phyloP scores from a whole-genome alignment of 2,329 filamentous ascomycete genomes.

The Nakataea oryzae region DNA sequence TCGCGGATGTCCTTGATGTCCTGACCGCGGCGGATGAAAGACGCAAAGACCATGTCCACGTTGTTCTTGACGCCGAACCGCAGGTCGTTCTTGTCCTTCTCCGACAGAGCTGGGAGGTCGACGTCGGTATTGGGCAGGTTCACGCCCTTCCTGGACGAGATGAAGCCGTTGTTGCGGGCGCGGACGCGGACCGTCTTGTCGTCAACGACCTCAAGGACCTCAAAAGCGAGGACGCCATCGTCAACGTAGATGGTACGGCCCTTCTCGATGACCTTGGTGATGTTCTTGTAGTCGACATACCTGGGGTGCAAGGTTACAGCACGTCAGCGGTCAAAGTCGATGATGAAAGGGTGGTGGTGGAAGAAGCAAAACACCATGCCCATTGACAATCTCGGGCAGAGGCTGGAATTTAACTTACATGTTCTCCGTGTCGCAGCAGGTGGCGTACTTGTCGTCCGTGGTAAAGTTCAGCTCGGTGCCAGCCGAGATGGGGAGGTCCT shows the following conservation, averaged over 20 bases:
- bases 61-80: slow-evolving; percentile 96
- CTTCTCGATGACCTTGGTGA: slow-evolving; percentile 89
- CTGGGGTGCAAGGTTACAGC: slow-evolving; percentile 26
- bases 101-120: slow-evolving; percentile 90
- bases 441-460: slow-evolving; percentile 87
- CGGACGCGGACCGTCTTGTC: slow-evolving; percentile 79
- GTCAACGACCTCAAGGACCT: slow-evolving; percentile 80
- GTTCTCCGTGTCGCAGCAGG: slow-evolving; percentile 76
- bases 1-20: slow-evolving; percentile 90
- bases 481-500: slow-evolving; percentile 69
- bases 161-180: slow-evolving; percentile 95
- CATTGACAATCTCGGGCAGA: not conserved
- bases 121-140: slow-evolving; percentile 98
- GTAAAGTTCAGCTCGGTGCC: slow-evolving; percentile 90
- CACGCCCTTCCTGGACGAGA: slow-evolving; percentile 98
- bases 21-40: slow-evolving; percentile 89
- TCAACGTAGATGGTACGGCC: slow-evolving; percentile 96
- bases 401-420: slow-evolving; percentile 52
- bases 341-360: not conserved
- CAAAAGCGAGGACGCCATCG: slow-evolving; percentile 93
- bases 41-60: slow-evolving; percentile 98
- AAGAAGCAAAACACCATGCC: not conserved
- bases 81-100: slow-evolving; percentile 95
- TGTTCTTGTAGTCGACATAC: slow-evolving; percentile 99
- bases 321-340: not conserved